Base-by-base conservation (phyloP, 1,284 basidiomycete genomes). In the Malassezia sp. region DNA sequence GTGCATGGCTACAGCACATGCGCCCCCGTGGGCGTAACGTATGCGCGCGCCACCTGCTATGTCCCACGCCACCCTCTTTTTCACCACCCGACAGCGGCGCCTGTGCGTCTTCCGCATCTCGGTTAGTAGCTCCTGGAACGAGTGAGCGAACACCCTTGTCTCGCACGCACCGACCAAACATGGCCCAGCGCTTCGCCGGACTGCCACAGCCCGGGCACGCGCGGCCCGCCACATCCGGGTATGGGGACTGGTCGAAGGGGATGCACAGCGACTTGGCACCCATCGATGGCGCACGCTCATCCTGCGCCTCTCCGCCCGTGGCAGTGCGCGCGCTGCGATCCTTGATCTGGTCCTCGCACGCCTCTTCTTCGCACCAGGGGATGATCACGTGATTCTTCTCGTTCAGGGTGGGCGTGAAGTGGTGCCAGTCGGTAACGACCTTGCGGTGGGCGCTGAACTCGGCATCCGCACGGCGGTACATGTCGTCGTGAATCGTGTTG, bases 321-420 rank as follows among this genome's bases (percentile, higher is more conserved):
- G 49, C 57, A 30, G 52, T 60, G 71, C 80, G 77, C 28, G 80
- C 86, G 67, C 82, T 86, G 56, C 85, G 78, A 67, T 96, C 87
- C 77, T 99, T 97, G 77, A 99, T 93, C 65, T 88, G 85, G 73
- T 97, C 91, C 73, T 99, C 91, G 72, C 93, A 99, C 34, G 77
- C 78, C 71, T 87, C 86, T 34, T 76, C 78, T 74, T 97, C 88
- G 73, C 93, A 97, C 93, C 93, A 99, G 9, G 93, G 93, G 51
- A 97, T 80, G 41, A 85, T 84, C 17, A 84, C 81, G 35, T 89
- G 78, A 69, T 81, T 82, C 76, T 93, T 96, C 66, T 77, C 76
- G 73, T 97, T 90, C 32, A 99, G 76, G 15, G 84, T 80, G 12
- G 85, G 84, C 10, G 95, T 89, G 49, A 97, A 77, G 50, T 95